Evolutionary conservation across 306 rosid species (phyloP).

Genomic region (Rosa persica): DNA sequence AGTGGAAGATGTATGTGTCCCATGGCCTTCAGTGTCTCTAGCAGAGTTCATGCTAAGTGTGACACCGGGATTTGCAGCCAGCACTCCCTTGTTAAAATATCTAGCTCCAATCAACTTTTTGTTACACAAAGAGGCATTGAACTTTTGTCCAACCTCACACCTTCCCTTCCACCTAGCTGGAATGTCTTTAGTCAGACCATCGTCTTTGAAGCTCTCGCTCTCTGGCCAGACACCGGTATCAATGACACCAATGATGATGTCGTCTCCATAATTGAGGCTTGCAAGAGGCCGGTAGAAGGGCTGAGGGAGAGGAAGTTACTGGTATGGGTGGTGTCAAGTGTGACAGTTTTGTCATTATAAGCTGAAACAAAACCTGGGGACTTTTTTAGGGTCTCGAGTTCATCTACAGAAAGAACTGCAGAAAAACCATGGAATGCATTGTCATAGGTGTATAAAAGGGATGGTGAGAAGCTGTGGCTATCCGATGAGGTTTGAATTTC

Average conservation of each 20-base stretch:
- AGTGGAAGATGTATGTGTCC: conserved; percentile 29
- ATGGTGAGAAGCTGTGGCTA: neutral
- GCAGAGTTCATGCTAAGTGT: conserved; percentile 24
- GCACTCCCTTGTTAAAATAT: conserved; percentile 20
- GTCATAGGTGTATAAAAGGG: conserved; percentile 28
- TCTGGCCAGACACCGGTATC: conserved; percentile 36
- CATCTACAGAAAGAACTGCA: conserved; percentile 12
- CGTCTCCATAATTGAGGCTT: conserved; percentile 21
- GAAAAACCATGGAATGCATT: conserved; percentile 32
- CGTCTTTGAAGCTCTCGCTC: conserved; percentile 24
- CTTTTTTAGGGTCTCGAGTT: conserved; percentile 16
- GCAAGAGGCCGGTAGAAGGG: conserved; percentile 16
- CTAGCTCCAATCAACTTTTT: conserved; percentile 30
- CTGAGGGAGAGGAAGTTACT: conserved; percentile 22
- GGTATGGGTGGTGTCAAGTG: conserved; percentile 33
- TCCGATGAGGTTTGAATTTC: neutral
- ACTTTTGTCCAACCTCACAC: conserved; percentile 26
- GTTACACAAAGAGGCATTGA: conserved; percentile 28
- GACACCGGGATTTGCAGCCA: conserved; percentile 16
- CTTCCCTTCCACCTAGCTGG: conserved; percentile 30
- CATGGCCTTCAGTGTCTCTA: conserved; percentile 29
- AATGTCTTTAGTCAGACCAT: neutral
- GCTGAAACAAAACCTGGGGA: conserved; percentile 22
- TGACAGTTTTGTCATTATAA: conserved; percentile 9
- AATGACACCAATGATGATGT: conserved; percentile 23